Conservation (phyloP, 495 filamentous ascomycete genomes). For the Penicillium chermesinum region DNA sequence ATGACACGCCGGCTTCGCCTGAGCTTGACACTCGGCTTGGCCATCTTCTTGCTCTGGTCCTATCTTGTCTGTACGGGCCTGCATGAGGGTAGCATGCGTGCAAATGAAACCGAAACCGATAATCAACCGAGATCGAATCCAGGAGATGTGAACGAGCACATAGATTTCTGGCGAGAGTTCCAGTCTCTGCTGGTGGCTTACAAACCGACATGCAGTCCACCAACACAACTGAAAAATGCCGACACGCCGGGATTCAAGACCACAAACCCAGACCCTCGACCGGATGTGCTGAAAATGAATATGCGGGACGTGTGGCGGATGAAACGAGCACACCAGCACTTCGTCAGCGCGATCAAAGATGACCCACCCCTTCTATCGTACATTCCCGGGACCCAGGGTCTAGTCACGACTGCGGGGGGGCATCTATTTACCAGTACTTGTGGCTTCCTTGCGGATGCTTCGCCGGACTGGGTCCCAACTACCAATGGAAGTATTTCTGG, state of each 20-base stretch:
- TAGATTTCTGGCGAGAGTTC: conserved; percentile 12
- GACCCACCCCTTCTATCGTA: conserved; percentile 35
- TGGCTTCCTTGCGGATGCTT: conserved; percentile 49
- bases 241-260: conserved; percentile 5
- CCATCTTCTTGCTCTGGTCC: background rate
- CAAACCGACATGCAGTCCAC: conserved; percentile 9
- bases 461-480: conserved; percentile 47
- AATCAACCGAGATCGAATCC: background rate
- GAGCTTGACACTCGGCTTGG: background rate
- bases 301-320: conserved; percentile 25
- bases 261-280: conserved; percentile 11
- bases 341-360: conserved; percentile 30
- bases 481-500: conserved; percentile 52
- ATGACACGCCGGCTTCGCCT: background rate
- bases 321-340: conserved; percentile 29
- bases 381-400: conserved; percentile 31
- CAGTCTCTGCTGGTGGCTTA: conserved; percentile 6
- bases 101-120: background rate
- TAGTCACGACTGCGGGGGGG: conserved; percentile 41
- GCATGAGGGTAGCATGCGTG: no score
- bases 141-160: conserved; percentile 3
- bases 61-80: background rate
- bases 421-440: conserved; percentile 34
- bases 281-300: conserved; percentile 29
- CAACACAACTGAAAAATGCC: conserved; percentile 6